A percentile compares a stretch with the other conserved stretches of the same genome.
phyloP scores from a whole-genome alignment of 495 filamentous ascomycete genomes.

The Lophium mytilinum region DNA sequence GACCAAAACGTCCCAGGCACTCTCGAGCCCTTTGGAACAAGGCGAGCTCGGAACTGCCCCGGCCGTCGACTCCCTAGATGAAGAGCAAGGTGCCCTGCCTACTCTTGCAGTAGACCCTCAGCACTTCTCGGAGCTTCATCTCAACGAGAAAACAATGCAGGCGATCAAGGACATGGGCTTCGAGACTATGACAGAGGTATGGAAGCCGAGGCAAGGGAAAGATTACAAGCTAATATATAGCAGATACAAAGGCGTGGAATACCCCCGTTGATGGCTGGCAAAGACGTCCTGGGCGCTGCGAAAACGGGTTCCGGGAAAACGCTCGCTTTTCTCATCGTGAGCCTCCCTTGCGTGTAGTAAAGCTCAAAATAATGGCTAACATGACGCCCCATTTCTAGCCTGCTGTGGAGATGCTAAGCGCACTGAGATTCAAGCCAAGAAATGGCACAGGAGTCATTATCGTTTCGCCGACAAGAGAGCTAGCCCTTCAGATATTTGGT shows the following conservation, averaged over 20 bases:
- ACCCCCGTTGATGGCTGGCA: slow-evolving; percentile 77
- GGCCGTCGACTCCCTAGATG: slow-evolving; percentile 5
- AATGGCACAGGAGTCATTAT: slow-evolving; percentile 81
- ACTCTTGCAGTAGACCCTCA: slow-evolving; percentile 43
- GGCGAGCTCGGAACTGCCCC: not conserved
- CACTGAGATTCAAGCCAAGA: slow-evolving; percentile 78
- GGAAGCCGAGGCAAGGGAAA: too few relatives aligned
- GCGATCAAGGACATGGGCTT: slow-evolving; percentile 89
- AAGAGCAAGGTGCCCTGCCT: slow-evolving; percentile 41
- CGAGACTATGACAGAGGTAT: slow-evolving; percentile 75
- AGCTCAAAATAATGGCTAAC: too few relatives aligned
- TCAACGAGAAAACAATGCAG: slow-evolving; percentile 79
- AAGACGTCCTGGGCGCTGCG: slow-evolving; percentile 90
- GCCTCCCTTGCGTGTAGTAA: too few relatives aligned
- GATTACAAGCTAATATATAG: too few relatives aligned
- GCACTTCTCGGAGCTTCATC: slow-evolving; percentile 71
- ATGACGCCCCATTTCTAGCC: slow-evolving; percentile 34
- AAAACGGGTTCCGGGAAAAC: slow-evolving; percentile 98
- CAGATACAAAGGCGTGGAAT: slow-evolving; percentile 78
- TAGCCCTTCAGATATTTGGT: slow-evolving; percentile 93
- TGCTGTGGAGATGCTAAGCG: slow-evolving; percentile 86
- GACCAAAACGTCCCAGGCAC: not conserved
- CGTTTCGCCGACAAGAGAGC: slow-evolving; percentile 79
- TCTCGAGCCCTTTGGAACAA: not conserved
- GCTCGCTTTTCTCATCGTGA: slow-evolving; percentile 72